Evolutionary conservation across 169 alveolate species (phyloP), one percentile per base, ranked within the genome.

Genomic region (Eimeria praecox): DNA sequence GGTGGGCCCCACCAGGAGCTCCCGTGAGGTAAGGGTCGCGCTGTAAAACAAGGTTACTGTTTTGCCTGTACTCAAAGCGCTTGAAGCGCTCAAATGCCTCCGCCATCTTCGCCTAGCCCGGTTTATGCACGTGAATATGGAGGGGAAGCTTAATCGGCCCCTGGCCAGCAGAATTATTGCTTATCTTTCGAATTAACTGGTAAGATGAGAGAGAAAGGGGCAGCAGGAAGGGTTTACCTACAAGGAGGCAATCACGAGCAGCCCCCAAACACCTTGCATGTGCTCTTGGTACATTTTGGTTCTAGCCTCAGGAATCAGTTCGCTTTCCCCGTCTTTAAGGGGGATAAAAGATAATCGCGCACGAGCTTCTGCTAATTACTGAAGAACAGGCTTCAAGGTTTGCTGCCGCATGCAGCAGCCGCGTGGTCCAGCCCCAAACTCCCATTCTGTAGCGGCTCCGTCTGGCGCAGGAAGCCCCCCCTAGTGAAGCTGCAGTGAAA

Each of bases 1-100:
- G 94, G 78, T 93, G 93, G 49, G 90, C 94, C 35, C 93, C 96
- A 66, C 93, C 91, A 14, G 96, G 93, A 0, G 77, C 96, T 33
- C 96, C 96, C 49, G 96, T 93, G 9, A 92, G 83, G 46, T 96
- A 94, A 46, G 97, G 97, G 94, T 73, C 95, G 40, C 97, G 95
- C 75, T 95, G 97, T 69, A 96, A 62, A 59, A 97, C 98, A 38
- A 96, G 89, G 94, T 96, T 96, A 56, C 97, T 96, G 96, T 95
- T 96, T 27, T 90, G 97, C 71, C 98, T 98, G 97, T 98, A 98
- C 83, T 98, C 99, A 94, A 98, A 98, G 77, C 99, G 99, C 97
- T 98, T 98, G 95, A 97, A 98, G 95, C 98, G 98, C 93, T 98
- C 99, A 97, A 97, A 98, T 94, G 98, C 99, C 97, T 98, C 99